Percentiles rank a stretch among this genome's conserved stretches.
These are phyloP conservation scores for Umbellularia californica DNA, from an alignment of 164 flowering plant species.

Conservation along the genomic window DNA sequence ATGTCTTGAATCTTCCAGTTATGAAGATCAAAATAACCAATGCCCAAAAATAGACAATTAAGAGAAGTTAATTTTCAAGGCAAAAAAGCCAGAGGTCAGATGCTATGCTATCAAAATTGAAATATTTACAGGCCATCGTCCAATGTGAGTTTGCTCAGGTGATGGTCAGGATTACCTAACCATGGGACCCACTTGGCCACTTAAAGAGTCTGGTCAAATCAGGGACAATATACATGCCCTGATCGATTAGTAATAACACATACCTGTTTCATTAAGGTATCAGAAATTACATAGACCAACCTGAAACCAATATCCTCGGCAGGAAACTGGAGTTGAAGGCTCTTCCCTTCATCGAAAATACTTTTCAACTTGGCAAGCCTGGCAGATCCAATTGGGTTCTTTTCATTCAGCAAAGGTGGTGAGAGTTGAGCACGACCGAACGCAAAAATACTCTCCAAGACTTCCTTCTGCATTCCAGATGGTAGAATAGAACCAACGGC, in stretches of 20 bases:
- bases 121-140: neutral
- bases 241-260: neutral
- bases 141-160: neutral
- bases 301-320: constrained; percentile 99
- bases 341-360: constrained; percentile 89
- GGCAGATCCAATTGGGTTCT: constrained; percentile 70
- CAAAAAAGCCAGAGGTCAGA: neutral
- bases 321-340: constrained; percentile 98
- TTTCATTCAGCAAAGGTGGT: constrained; percentile 61
- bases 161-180: neutral
- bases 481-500: constrained; percentile 73
- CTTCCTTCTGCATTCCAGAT: constrained; percentile 55
- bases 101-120: neutral
- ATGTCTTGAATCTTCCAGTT: neutral
- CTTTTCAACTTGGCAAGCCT: constrained; percentile 70
- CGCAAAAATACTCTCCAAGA: constrained; percentile 73
- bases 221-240: neutral
- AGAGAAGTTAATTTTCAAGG: neutral
- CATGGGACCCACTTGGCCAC: neutral
- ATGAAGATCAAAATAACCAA: neutral
- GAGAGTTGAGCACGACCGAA: constrained; percentile 83
- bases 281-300: constrained; percentile 22
- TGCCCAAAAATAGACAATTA: neutral
- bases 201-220: neutral
- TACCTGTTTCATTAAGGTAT: neutral